Conservation (phyloP, 441 rosid genomes). For the Gossypium schwendimanii region DNA sequence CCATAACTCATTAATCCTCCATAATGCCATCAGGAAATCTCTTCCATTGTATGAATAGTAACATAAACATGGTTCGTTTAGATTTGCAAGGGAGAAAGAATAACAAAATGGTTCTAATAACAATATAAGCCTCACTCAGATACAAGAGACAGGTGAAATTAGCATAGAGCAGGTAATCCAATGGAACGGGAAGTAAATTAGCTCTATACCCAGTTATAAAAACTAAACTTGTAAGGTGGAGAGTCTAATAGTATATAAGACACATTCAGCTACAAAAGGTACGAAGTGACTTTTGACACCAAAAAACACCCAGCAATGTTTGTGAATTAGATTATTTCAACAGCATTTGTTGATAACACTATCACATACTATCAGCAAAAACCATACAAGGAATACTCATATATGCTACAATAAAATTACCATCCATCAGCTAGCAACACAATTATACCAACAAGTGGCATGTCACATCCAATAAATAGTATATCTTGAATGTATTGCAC, state of each 20-base stretch:
- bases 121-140: not conserved
- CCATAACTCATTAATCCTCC: not conserved
- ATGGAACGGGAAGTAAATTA: not conserved
- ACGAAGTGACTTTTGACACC: not conserved
- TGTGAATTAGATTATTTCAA: not conserved
- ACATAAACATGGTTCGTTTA: not conserved
- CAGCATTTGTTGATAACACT: not conserved
- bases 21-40: not conserved
- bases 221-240: not conserved
- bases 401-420: not conserved
- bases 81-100: not conserved
- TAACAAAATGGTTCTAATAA: not conserved
- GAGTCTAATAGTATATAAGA: not conserved
- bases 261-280: not conserved
- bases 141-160: not conserved
- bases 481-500: not conserved
- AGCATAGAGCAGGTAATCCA: not conserved
- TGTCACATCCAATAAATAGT: not conserved
- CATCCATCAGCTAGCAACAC: not conserved
- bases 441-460: not conserved
- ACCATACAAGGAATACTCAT: not conserved
- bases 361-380: not conserved
- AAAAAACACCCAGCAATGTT: not conserved
- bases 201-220: not conserved
- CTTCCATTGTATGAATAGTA: not conserved